Base-by-base conservation (phyloP, 768 basidiomycete genomes). In the Russula compacta region DNA sequence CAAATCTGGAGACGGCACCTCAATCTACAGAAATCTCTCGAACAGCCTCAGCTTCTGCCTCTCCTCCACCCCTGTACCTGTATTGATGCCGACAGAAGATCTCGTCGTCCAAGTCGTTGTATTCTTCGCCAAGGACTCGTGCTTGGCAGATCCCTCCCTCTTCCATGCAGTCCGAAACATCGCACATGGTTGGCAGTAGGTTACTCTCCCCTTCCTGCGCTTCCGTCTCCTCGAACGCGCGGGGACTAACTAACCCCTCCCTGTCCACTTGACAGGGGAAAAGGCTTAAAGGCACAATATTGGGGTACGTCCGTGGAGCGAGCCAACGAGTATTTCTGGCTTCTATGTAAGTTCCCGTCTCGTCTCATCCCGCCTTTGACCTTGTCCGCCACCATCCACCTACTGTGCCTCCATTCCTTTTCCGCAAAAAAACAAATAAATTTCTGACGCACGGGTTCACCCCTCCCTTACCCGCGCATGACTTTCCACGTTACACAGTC, bases 151-250 rank as follows among this genome's bases (percentile, higher is more conserved):
- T 24, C 56, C 55, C 1, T 57, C 60, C 24, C 40, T 49, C 19
- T 52, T 61, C 55, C 24, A 21, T 1, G 43, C 60, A 10, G 9
- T 57, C 15, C 60, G 49, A 10, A 14, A 61, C 2, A 46, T 44
- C 10, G 50, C 29, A 12, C 42, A 61, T 19, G 8, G n/a, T 5
- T 57, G 60, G 60, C 35, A 57, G 60, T 61, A 47, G 51, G 60
- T 39, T 17, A 3, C 24, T 3, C 24, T 29, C 17, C n/a, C 6
- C 19, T 19, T 24, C 46, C 6, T 14, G 2, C 5, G 6, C 29
- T 29, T 29, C 5, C 9, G 12, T 24, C 3, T 29, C 3, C 24
- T 29, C 24, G 24, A 29, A 6, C 46, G 17, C 6, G 44, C 8
- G 44, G 9, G n/a, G 24, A 19, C 11, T 12, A 47, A 47, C 21